Base-by-base conservation (phyloP, 83 land plant species). In the Larix sibirica region DNA sequence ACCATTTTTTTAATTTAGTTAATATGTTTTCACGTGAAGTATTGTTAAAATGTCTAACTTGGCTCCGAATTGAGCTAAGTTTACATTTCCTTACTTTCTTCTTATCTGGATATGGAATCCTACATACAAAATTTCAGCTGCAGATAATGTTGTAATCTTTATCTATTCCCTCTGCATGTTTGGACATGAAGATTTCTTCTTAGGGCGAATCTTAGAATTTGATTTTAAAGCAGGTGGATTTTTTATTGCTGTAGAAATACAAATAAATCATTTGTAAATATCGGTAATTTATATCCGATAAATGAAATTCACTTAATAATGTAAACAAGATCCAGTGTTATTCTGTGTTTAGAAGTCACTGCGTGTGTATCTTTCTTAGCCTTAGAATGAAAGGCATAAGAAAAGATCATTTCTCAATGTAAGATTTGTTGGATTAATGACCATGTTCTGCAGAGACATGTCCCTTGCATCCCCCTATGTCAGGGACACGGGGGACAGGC, bases 231-330 rank as follows among this genome's bases (percentile, higher is more conserved):
- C 56, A 44, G 24, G 44, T 44, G 3, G n/a, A 44, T 18, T 73
- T 40, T 12, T 44, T 1, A 36, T 4, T 21, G 21, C 54, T 73
- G 44, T 44, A 44, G 13, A 73, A 40, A 40, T 13, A n/a, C 40
- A 42, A 73, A 21, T 44, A 44, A 44, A n/a, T 73, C 40, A 73
- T 42, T n/a, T 73, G 56, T n/a, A 73, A 73, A 73, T 73, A 24
- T 44, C 6, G 44, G 44, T 21, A 10, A 42, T 44, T 20, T n/a
- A 44, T 50, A 73, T 44, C 24, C 44, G 77, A 21, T 73, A 44
- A 47, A 4, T 73, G 77, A 73, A 42, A 8, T 73, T 42, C 56
- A 44, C 26, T 73, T 23, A 21, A 40, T 21, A 73, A 73, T 73
- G 77, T 73, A 44, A 42, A 4, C 13, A 44, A 71, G 4, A 44